Evolutionary conservation across 768 basidiomycete genomes (phyloP), one percentile per base, ranked within the genome.

Genomic region (Mycena capillaripes): DNA sequence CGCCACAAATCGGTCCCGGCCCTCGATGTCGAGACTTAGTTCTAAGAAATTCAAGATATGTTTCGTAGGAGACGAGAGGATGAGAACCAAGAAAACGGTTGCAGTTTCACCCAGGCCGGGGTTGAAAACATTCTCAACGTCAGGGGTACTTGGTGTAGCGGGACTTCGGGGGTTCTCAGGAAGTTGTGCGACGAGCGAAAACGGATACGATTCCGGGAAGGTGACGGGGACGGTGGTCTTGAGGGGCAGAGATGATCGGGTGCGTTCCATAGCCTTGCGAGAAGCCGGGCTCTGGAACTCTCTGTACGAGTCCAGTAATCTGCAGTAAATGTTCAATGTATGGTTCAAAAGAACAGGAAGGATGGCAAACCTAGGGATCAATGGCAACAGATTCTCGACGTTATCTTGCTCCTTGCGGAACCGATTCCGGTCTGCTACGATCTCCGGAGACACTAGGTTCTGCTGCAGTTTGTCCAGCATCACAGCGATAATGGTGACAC

Each of bases 191-290:
- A 95, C 77, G 23, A 99, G 86, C 8, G 95, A 92, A 81, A 98
- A 97, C 0, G 97, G 97, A 80, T 98, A 97, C 0, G 97, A 93
- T 74, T 96, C 94, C 0, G 97, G 97, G 83, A 98, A 98, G 1
- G 94, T 93, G 52, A 95, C 91, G 0, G 96, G 97, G 2, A 88
- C 79, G 2, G 85, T 78, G 25, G 91, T 82, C 57, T 91, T 89
- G 30, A 86, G 82, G 3, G 92, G 91, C 2, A 89, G 86, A 2
- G 86, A 85, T 0, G 92, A 87, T 56, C 88, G 89, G 30, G 88
- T 89, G 50, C 89, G 90, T 76, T 93, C 92, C 53, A 98, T 88
- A 2, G 91, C 90, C 63, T 88, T 89, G 46, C 86, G 87, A 23
- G 93, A 93, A 0, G 86, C 88, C 0, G 91, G 85, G 74, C 83